phyloP scores from a whole-genome alignment of 1,139 yeast species.

The Meyerozyma sp. region DNA sequence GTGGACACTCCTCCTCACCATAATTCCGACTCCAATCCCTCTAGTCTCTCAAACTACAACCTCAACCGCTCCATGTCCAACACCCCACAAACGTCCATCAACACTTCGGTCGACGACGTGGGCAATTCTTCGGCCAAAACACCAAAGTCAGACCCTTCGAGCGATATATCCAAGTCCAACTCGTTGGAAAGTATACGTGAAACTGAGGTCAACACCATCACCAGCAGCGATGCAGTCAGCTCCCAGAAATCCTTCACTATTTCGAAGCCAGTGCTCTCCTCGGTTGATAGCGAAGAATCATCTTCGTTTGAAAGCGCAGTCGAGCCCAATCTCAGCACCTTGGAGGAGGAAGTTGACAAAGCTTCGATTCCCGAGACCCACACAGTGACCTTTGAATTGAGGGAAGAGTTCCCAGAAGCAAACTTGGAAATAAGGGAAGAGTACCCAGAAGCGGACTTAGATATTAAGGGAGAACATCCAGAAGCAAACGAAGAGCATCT shows the following conservation, averaged over 20 bases:
- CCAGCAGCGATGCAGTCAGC: slow-evolving; percentile 2
- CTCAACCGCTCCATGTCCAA: slow-evolving; percentile 26
- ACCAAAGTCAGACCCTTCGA: background rate
- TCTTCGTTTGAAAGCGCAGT: slow-evolving; percentile 3
- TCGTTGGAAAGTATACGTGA: slow-evolving; percentile 5
- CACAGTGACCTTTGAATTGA: background rate
- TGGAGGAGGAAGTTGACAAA: slow-evolving; percentile 5
- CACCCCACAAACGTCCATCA: slow-evolving; percentile 36
- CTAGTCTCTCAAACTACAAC: slow-evolving; percentile 20
- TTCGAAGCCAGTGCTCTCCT: background rate
- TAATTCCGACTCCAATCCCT: slow-evolving; percentile 8
- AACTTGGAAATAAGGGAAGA: background rate
- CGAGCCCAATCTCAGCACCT: slow-evolving; percentile 8
- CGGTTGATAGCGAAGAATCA: slow-evolving; percentile 1
- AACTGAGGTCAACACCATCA: slow-evolving; percentile 5
- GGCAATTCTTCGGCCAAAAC: slow-evolving; percentile 3
- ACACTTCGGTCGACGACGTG: slow-evolving; percentile 6
- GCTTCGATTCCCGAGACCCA: background rate
- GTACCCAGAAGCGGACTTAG: background rate
- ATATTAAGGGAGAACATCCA: background rate
- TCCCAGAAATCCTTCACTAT: background rate
- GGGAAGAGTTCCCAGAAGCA: background rate
- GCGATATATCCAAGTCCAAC: background rate
- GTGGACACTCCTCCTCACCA: background rate
- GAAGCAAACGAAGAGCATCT: too few relatives aligned